Evolutionary conservation across 2,329 filamentous ascomycete genomes (phyloP), one percentile per base, ranked within the genome.

Genomic region (Botrytis squamosa): DNA sequence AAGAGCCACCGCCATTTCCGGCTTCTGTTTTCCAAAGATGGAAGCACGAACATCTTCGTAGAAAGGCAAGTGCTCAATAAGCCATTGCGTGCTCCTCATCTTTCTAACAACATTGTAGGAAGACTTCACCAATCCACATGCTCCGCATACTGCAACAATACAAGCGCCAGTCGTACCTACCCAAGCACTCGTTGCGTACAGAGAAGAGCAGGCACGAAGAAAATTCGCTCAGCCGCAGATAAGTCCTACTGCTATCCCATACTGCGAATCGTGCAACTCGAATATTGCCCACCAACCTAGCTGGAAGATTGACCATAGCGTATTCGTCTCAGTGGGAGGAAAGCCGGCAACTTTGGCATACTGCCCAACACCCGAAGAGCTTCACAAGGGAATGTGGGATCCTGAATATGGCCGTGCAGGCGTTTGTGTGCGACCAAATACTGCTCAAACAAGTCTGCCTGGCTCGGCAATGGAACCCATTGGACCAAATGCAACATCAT

Each of bases 121-220:
- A 20, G 83, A 85, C 65, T 80, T 85, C 42, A 83, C 84, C 72
- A 82, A 85, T 57, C 84, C 84, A 62, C 84, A 85, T 73, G 81
- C 85, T n/a, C 84, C 84, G 20, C 84, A 85, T 76, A 83, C 85
- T 77, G 85, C 82, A 10, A 85, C 84, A 8, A 83, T 85, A 62
- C 83, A 83, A 44, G 81, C 83, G 6, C 80, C 80, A 6, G 83
- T 85, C 73, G 79, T 81, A 33, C 84, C 84, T 4, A 85, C 84
- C 1, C 75, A 80, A 25, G 78, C 68, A 38, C 80, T 85, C 5
- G 74, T 80, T 14, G 76, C 77, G 38, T 85, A 84, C 83, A 81
- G 84, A 67, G 77, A 77, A 44, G 74, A 79, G 77, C 68, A 67
- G 44, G 49, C 64, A 40, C 71, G 38, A n/a, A 70, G 46, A 20